Conservation (phyloP, 2,329 filamentous ascomycete species). For the Metarhizium guizhouense region DNA sequence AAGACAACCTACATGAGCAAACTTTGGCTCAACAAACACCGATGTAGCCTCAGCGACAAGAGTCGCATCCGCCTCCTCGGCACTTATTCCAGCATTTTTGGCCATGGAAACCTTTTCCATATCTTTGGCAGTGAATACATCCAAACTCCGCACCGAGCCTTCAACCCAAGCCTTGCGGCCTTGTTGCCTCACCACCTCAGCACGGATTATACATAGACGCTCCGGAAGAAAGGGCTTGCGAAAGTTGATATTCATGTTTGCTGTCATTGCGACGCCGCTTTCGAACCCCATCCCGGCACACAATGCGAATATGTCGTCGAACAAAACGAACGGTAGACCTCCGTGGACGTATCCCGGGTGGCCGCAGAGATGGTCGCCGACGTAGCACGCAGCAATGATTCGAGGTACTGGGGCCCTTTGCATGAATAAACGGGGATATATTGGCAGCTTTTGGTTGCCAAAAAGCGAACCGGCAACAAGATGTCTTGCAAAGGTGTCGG, state of each 20-base stretch:
- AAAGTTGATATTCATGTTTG: constrained; percentile 3
- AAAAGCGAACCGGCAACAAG: constrained; percentile 1
- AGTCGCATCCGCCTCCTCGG: not conserved
- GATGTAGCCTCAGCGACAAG: constrained; percentile 1
- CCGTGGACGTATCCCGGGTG: constrained; percentile 3
- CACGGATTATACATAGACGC: constrained; percentile 1
- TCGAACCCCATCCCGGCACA: not conserved
- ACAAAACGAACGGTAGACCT: not conserved
- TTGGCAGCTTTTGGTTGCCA: not conserved
- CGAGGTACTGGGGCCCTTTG: not conserved
- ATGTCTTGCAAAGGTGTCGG: not conserved
- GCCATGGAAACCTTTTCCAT: not conserved
- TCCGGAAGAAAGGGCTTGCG: not conserved
- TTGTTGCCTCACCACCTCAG: not conserved
- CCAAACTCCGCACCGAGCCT: constrained; percentile 1
- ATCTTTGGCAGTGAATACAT: not conserved
- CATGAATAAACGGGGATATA: not conserved
- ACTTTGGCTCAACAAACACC: constrained; percentile 3
- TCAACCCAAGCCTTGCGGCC: constrained; percentile 2
- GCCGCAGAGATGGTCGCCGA: not conserved
- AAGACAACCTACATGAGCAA: constrained; percentile 13
- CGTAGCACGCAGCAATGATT: not conserved
- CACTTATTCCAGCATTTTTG: not conserved
- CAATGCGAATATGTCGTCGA: constrained; percentile 3
- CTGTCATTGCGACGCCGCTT: constrained; percentile 3